Conservation (phyloP, 1,139 yeast species). For the Debaryomyces fabryi region DNA sequence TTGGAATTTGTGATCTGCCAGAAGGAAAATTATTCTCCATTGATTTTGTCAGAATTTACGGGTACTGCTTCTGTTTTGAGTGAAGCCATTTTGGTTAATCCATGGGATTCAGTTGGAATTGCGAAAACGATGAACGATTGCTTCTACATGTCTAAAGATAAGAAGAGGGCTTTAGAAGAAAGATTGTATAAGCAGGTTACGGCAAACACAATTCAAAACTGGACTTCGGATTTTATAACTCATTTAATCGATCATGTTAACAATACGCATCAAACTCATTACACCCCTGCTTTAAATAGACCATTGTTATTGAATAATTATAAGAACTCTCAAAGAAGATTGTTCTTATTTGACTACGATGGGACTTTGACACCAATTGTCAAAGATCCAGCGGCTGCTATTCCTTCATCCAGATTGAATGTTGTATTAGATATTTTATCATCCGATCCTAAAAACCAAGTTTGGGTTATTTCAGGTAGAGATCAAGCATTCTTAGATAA, state of each 20-base stretch:
- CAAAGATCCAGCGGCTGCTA: constrained; percentile 96
- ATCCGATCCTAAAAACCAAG: constrained; percentile 77
- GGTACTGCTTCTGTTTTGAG: constrained; percentile 83
- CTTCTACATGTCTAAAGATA: constrained; percentile 50
- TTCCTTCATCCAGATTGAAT: constrained; percentile 78
- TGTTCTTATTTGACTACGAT: constrained; percentile 92
- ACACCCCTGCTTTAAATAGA: constrained; percentile 85
- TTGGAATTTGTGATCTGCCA: constrained; percentile 91
- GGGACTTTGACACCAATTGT: constrained; percentile 97
- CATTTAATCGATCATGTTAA: constrained; percentile 55
- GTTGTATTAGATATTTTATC: constrained; percentile 61
- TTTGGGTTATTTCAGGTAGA: constrained; percentile 96
- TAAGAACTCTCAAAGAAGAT: constrained; percentile 61
- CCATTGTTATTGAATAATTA: constrained; percentile 67
- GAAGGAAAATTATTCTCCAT: constrained; percentile 68
- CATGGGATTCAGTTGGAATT: constrained; percentile 95
- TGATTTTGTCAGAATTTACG: constrained; percentile 87
- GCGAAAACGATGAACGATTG: constrained; percentile 81
- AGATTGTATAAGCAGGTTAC: constrained; percentile 67
- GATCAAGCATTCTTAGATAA: constrained; percentile 87
- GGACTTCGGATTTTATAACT: constrained; percentile 71
- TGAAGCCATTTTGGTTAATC: constrained; percentile 86
- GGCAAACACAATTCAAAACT: constrained; percentile 73
- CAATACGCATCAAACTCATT: constrained; percentile 48
- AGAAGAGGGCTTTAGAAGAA: constrained; percentile 46